Evolutionary conservation across 2,329 filamentous ascomycete species (phyloP), one percentile per base, ranked within the genome.

Genomic region (Lomentospora prolificans): DNA sequence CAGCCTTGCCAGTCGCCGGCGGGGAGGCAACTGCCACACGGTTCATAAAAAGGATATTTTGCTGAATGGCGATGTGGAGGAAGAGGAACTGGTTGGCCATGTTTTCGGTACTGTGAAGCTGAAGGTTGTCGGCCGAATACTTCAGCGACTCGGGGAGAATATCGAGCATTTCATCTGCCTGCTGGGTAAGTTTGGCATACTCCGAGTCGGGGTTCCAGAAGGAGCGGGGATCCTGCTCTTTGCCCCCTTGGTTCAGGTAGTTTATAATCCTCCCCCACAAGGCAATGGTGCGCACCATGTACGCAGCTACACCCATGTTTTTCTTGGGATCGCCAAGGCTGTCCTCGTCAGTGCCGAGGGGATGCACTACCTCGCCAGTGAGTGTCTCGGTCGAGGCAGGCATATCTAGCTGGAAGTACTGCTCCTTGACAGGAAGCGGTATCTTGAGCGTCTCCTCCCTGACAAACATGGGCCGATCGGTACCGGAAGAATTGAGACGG

Each of bases 281-380:
- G 2, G 90, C 84, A 59, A 97, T 88, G 2, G 86, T 79, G 19
- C 89, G 84, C 59, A 97, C 87, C 64, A 94, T 87, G 69, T 95
- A 96, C 9, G 92, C 90, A 1, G 90, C 87, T 3, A 95, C 90
- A 2, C 92, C 94, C 90, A 97, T 95, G 65, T 96, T 96, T 6
- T 88, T 84, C 63, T 79, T 84, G 1, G 86, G 77, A 60, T 89
- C 80, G 24, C 78, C 77, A 17, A 84, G 67, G 59, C 86, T 81
- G 3, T 81, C 84, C n/a, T 81, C 79, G 48, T 86, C 81, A 3
- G 77, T 75, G 1, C 81, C 74, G 6, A 82, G 77, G 0, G 82
- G 78, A 58, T 85, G 82, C 3, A 81, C 79, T 1, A 88, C 76
- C 22, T 81, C 77, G 2, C 91, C 90, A 60, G 87, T 80, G 7